Conservation (phyloP, 169 alveolate genomes). For the Eimeria necatrix region DNA sequence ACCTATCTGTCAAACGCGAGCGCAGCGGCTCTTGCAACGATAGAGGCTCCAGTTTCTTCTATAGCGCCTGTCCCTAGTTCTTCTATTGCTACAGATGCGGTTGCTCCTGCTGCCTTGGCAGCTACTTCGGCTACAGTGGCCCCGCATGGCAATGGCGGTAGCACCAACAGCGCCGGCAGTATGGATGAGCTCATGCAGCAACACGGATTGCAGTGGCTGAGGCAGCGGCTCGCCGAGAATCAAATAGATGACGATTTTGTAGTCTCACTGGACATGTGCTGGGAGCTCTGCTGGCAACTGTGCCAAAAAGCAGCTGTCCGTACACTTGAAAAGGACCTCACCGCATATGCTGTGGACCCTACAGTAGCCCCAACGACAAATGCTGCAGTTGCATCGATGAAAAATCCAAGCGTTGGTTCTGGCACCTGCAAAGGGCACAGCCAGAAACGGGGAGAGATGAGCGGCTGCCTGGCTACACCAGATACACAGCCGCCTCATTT, state of each 20-base stretch:
- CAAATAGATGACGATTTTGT: slow-evolving; percentile 48
- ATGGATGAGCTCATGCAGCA: slow-evolving; percentile 52
- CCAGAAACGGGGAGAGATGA: not conserved
- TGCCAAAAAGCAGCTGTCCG: not conserved
- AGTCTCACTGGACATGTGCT: slow-evolving; percentile 27
- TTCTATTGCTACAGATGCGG: slow-evolving; percentile 4
- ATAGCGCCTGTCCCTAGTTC: slow-evolving; percentile 25
- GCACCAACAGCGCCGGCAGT: slow-evolving; percentile 44
- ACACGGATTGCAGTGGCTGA: slow-evolving; percentile 61
- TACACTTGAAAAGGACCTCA: not conserved
- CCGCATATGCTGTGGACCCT: slow-evolving; percentile 19
- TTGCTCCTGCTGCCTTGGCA: not conserved
- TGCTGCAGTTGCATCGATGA: slow-evolving; percentile 2
- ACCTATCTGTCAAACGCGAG: slow-evolving; percentile 42
- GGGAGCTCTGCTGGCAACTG: slow-evolving; percentile 65
- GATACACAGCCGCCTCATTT: not conserved
- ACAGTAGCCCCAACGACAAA: not conserved
- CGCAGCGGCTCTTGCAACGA: slow-evolving; percentile 50
- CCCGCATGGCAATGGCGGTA: not conserved
- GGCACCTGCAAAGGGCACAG: not conserved
- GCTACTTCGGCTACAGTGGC: not conserved
- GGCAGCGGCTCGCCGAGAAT: slow-evolving; percentile 62
- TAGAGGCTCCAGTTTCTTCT: slow-evolving; percentile 1
- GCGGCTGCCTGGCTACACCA: not conserved
- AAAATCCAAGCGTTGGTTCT: not conserved